Conservation (phyloP, 2,329 filamentous ascomycete genomes). For the Colletotrichum musae region DNA sequence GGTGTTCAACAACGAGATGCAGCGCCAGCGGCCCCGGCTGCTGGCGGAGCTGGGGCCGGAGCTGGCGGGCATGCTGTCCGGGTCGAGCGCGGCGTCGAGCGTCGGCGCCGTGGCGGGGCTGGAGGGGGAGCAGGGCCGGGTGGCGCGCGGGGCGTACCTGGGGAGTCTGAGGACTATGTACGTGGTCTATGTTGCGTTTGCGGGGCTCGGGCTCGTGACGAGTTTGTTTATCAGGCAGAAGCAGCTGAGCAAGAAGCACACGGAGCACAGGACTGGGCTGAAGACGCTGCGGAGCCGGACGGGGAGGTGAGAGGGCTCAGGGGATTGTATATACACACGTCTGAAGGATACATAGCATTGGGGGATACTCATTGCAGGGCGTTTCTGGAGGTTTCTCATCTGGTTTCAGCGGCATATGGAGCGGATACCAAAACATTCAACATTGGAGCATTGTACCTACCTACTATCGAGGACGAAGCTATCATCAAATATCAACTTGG, state of each 20-base stretch:
- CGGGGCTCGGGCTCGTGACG: conserved; percentile 62
- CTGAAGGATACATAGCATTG: not conserved
- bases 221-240: conserved; percentile 64
- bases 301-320: conserved; percentile 1
- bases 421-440: conserved; percentile 24
- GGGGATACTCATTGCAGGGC: conserved; percentile 8
- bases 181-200: conserved; percentile 68
- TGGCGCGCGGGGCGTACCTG: conserved; percentile 64
- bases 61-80: conserved; percentile 67
- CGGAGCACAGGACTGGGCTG: conserved; percentile 72
- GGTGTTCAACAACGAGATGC: conserved; percentile 56
- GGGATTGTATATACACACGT: not conserved
- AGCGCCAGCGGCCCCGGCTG: conserved; percentile 58
- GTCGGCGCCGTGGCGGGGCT: conserved; percentile 70
- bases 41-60: conserved; percentile 63
- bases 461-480: too few relatives aligned
- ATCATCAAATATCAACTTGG: too few relatives aligned
- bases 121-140: conserved; percentile 57
- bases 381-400: not conserved
- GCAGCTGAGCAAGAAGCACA: conserved; percentile 68
- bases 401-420: conserved; percentile 24
- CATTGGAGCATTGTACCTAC: not conserved
- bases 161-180: conserved; percentile 69
- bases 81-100: conserved; percentile 74
- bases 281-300: conserved; percentile 52